phyloP scores from a whole-genome alignment of 2,329 filamentous ascomycete genomes.

The Emericellopsis atlantica region DNA sequence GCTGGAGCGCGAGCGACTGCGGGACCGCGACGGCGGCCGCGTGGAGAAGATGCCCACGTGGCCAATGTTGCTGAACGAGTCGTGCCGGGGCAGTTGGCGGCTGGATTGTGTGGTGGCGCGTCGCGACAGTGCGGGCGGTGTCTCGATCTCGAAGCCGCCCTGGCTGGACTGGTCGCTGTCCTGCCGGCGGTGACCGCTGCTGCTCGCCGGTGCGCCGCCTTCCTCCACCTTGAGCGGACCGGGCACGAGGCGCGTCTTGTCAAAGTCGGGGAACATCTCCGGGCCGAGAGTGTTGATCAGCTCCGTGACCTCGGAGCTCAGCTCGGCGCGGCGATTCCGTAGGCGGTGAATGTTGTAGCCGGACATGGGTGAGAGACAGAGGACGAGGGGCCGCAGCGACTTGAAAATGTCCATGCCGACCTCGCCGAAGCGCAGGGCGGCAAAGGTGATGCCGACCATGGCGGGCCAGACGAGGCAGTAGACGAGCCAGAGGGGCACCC shows the following conservation, averaged over 20 bases:
- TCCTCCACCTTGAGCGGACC: slow-evolving; percentile 32
- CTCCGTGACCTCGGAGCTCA: slow-evolving; percentile 75
- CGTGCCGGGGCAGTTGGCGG: slow-evolving; percentile 61
- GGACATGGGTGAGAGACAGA: slow-evolving; percentile 75
- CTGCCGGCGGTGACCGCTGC: slow-evolving; percentile 17
- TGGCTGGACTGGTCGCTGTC: slow-evolving; percentile 36
- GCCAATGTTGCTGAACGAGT: slow-evolving; percentile 85
- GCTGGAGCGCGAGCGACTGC: slow-evolving; percentile 57
- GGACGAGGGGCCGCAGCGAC: slow-evolving; percentile 74
- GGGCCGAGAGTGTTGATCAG: slow-evolving; percentile 92
- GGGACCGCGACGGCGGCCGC: slow-evolving; percentile 67
- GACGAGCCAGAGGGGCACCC: slow-evolving; percentile 68
- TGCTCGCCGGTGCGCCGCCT: slow-evolving; percentile 10
- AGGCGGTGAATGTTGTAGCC: slow-evolving; percentile 75
- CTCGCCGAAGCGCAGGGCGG: slow-evolving; percentile 86
- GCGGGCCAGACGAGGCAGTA: slow-evolving; percentile 64
- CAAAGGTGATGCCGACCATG: slow-evolving; percentile 83
- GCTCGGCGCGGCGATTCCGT: slow-evolving; percentile 55
- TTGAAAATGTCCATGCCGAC: slow-evolving; percentile 99
- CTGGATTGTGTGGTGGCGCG: slow-evolving; percentile 41
- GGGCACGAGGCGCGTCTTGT: slow-evolving; percentile 56
- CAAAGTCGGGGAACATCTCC: slow-evolving; percentile 95
- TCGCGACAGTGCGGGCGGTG: slow-evolving; percentile 25
- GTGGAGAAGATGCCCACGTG: slow-evolving; percentile 85
- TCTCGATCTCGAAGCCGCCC: slow-evolving; percentile 19